Percentiles rank a stretch among this genome's conserved stretches.
Conservation (phyloP, 169 alveolate species). For the Sarcocystis neurona region DNA sequence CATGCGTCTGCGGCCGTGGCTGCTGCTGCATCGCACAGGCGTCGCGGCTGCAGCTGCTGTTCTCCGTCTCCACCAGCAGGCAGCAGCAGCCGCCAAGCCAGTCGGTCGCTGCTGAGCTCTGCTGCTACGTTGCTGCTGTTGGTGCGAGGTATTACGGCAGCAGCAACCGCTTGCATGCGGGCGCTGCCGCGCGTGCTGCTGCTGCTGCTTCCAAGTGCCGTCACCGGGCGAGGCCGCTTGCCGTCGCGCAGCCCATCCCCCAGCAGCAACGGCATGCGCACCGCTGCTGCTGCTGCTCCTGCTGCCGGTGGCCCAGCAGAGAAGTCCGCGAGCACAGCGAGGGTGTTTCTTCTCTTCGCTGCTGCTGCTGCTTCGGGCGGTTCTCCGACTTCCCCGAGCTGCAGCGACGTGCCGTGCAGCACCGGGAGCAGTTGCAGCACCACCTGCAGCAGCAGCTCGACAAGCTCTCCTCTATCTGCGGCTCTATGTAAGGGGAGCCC, state of each 20-base stretch:
- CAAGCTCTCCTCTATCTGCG: constrained; percentile 47
- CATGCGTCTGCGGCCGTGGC: constrained; percentile 3
- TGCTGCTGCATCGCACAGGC: background rate
- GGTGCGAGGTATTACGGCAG: constrained; percentile 49
- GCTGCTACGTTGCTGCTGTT: constrained; percentile 31
- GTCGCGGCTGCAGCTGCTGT: constrained; percentile 16
- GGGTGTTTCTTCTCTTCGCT: background rate
- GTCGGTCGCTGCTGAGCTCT: background rate
- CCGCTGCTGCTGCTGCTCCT: constrained; percentile 40
- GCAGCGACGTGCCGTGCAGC: constrained; percentile 56
- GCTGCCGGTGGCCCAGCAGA: constrained; percentile 40
- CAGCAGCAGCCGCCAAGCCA: constrained; percentile 15
- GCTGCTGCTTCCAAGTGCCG: background rate
- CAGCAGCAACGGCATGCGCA: no score
- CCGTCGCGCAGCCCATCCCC: no score
- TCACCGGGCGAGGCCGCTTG: constrained; percentile 23
- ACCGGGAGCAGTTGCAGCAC: constrained; percentile 51
- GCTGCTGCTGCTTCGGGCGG: constrained; percentile 32
- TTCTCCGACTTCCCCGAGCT: constrained; percentile 9
- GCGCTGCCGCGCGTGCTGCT: background rate
- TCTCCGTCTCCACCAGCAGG: constrained; percentile 6
- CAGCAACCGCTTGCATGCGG: background rate
- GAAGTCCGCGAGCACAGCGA: constrained; percentile 33
- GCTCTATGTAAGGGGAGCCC: constrained; percentile 23
- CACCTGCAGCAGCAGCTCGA: constrained; percentile 44